phyloP scores from a whole-genome alignment of 2,329 filamentous ascomycete species.

The Exophiala xenobiotica region DNA sequence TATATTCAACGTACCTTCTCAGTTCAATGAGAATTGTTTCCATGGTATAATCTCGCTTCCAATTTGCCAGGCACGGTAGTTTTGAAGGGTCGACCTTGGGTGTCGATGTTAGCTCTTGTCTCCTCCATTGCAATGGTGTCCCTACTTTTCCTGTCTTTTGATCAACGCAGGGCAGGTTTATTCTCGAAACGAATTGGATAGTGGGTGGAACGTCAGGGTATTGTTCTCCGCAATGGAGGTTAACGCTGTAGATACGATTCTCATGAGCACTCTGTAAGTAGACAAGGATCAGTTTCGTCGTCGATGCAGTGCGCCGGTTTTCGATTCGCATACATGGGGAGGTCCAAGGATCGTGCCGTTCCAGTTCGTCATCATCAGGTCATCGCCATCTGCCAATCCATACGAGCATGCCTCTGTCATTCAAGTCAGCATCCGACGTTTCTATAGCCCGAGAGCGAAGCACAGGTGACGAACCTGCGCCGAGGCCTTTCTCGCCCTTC shows the following conservation, averaged over 20 bases:
- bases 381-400: constrained; percentile 88
- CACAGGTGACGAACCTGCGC: constrained; percentile 64
- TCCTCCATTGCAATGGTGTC: constrained; percentile 2
- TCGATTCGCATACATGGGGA: constrained; percentile 70
- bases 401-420: constrained; percentile 88
- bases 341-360: constrained; percentile 96
- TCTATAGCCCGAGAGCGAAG: background rate
- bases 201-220: constrained; percentile 89
- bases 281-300: constrained; percentile 4
- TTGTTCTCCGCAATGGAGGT: constrained; percentile 86
- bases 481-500: constrained; percentile 96
- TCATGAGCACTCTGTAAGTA: constrained; percentile 85
- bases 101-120: background rate
- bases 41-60: constrained; percentile 93
- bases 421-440: constrained; percentile 27
- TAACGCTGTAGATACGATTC: constrained; percentile 97
- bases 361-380: constrained; percentile 97
- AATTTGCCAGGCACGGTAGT: constrained; percentile 80
- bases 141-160: constrained; percentile 69
- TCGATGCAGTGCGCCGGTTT: background rate
- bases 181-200: constrained; percentile 87
- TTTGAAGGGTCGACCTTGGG: constrained; percentile 74
- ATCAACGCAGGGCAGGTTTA: constrained; percentile 96
- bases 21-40: constrained; percentile 89
- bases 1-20: constrained; percentile 58